Evolutionary conservation across 2,329 filamentous ascomycete species (phyloP), one percentile per base, ranked within the genome.

Genomic region (Ceratocystis eucalypticola): DNA sequence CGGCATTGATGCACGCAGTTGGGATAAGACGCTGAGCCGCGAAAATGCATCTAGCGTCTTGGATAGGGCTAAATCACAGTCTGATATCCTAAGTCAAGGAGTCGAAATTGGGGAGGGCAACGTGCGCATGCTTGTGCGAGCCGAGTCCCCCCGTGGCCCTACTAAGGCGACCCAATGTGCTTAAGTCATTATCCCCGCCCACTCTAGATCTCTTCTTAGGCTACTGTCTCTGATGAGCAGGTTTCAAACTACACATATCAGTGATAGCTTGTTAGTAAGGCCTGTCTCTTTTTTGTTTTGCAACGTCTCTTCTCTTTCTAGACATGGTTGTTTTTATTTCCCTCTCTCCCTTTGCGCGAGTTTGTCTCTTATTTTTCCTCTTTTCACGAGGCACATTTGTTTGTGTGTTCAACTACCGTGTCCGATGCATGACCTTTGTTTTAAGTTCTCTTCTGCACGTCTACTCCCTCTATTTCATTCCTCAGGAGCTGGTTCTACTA

Each of bases 51-150:
- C 48, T 10, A 66, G 25, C n/a, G 22, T 28, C 15, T 10, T 45
- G 1, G 57, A 45, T 15, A 15, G 48, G 28, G 30, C 73, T 74
- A 74, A 74, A 67, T 77, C 79, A 66, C 77, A 79, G 69, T 76
- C 80, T 33, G 84, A 86, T 71, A 83, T 87, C 68, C 76, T 87
- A 61, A 81, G 82, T 70, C 82, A 86, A 73, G 84, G 84, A n/a
- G 81, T 86, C 55, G 84, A 87, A 75, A 86, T 87, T 72, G 84
- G 84, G 37, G 83, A 85, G 68, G 84, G 84, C 70, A 87, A 86
- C 75, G 84, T 87, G 66, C 80, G 83, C 74, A 78, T 87, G 71
- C 76, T 87, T 69, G 84, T 87, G 65, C 78, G 84, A 70, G 84
- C 64, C 17, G 67, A 68, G 41, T 20, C 64, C 46, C 48, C 64